A percentile compares a stretch with the other conserved stretches of the same genome.
Conservation (phyloP, 176 grass and related monocot genomes). For the Lolium multiflorum region DNA sequence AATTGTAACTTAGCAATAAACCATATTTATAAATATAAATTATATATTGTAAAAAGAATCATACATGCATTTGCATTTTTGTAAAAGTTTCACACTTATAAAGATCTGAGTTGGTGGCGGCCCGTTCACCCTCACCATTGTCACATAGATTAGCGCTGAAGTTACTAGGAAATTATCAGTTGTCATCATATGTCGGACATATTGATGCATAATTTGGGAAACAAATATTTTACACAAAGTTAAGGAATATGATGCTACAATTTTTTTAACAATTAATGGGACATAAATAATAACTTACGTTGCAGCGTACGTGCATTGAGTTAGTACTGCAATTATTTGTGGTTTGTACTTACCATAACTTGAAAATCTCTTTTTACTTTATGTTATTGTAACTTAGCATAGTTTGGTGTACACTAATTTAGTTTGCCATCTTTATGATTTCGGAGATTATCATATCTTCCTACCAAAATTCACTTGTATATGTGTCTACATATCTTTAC, state of each 20-base stretch:
- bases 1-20: too few species aligned
- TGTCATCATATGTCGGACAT: neutral
- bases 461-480: neutral
- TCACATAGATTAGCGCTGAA: neutral
- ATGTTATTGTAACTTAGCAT: neutral
- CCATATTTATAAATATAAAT: too few species aligned
- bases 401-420: neutral
- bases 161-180: neutral
- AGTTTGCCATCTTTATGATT: neutral
- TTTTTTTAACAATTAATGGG: neutral
- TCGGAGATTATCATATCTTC: neutral
- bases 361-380: neutral
- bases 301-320: neutral
- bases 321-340: neutral
- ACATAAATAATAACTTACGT: neutral
- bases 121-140: too few species aligned
- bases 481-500: neutral
- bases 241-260: neutral
- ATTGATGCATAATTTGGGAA: neutral
- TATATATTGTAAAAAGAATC: too few species aligned
- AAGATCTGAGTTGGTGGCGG: too few species aligned
- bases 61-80: too few species aligned
- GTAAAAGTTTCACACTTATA: too few species aligned
- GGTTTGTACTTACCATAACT: neutral
- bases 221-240: neutral